These are phyloP conservation scores for Protomyces lactucae-debilis DNA, from an alignment of 1,139 yeast species.

Conservation along the genomic window DNA sequence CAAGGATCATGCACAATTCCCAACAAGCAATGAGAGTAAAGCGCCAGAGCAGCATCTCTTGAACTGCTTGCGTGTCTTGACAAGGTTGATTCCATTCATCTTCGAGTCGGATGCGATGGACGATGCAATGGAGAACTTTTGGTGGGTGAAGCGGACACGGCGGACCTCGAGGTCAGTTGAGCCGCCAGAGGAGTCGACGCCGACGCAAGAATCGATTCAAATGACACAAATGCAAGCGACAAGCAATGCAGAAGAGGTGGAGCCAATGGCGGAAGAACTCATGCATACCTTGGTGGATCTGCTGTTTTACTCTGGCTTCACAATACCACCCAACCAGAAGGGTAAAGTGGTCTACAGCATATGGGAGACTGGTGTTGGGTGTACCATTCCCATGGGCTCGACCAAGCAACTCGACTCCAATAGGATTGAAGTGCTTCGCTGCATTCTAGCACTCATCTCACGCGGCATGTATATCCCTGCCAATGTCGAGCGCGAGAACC, in stretches of 20 bases:
- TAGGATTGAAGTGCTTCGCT: conserved; percentile 60
- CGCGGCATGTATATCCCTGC: conserved; percentile 54
- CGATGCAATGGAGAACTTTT: conserved; percentile 45
- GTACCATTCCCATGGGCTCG: conserved; percentile 46
- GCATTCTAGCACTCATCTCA: conserved; percentile 61
- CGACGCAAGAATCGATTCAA: neutral
- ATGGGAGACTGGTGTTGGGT: conserved; percentile 72
- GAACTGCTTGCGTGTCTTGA: conserved; percentile 61
- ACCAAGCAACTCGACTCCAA: conserved; percentile 52
- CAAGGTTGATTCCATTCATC: conserved; percentile 62
- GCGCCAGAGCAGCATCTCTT: conserved; percentile 41
- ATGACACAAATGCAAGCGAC: neutral
- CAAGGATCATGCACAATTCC: conserved; percentile 36
- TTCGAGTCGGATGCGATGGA: conserved; percentile 48
- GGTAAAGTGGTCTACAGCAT: conserved; percentile 31
- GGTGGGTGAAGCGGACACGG: conserved; percentile 40
- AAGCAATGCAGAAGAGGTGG: neutral
- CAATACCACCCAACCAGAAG: conserved; percentile 43
- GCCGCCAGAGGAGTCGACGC: neutral
- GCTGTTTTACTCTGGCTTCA: conserved; percentile 59
- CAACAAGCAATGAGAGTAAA: conserved; percentile 33
- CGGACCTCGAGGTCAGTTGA: neutral
- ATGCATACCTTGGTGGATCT: conserved; percentile 49
- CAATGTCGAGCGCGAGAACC: conserved; percentile 24
- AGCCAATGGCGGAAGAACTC: conserved; percentile 51